Evolutionary conservation across 2,329 filamentous ascomycete species (phyloP).

Genomic region (Chalara sp.): DNA sequence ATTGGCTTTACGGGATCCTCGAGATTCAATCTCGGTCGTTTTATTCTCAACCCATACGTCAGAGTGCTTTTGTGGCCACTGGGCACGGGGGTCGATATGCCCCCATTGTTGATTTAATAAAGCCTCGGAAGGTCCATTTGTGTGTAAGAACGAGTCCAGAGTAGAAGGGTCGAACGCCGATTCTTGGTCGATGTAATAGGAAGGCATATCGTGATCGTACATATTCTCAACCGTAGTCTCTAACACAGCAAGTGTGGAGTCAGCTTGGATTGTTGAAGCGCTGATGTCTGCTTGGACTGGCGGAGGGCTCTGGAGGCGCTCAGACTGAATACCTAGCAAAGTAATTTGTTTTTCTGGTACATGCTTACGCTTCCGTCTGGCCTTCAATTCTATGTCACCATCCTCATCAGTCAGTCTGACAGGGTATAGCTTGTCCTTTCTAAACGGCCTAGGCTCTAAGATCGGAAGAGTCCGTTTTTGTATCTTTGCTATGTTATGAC

Average conservation of each 20-base stretch:
- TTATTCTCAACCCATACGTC: constrained; percentile 42
- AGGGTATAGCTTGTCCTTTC: constrained; percentile 16
- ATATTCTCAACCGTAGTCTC: too few species aligned
- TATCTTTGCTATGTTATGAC: neutral
- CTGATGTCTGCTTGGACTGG: too few species aligned
- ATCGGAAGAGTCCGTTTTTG: neutral
- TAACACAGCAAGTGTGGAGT: too few species aligned
- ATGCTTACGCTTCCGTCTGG: too few species aligned
- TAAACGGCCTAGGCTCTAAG: constrained; percentile 1
- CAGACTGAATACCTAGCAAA: too few species aligned
- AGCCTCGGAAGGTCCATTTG: neutral
- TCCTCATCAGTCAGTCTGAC: constrained; percentile 12
- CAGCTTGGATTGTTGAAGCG: too few species aligned
- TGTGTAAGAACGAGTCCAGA: too few species aligned
- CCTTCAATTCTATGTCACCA: constrained; percentile 8
- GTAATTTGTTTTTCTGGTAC: too few species aligned
- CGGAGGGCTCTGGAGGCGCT: too few species aligned
- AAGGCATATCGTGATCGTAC: too few species aligned
- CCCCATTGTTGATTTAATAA: constrained; percentile 31
- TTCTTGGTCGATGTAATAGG: too few species aligned
- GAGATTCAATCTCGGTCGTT: constrained; percentile 40
- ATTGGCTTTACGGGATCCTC: constrained; percentile 43
- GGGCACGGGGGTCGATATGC: constrained; percentile 43
- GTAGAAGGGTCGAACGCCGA: too few species aligned
- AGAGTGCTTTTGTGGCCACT: constrained; percentile 38